Percentiles rank a stretch among this genome's conserved stretches.
Evolutionary conservation across 805 yeast genomes (phyloP).

Genomic region (Wickerhamiella dianesei): DNA sequence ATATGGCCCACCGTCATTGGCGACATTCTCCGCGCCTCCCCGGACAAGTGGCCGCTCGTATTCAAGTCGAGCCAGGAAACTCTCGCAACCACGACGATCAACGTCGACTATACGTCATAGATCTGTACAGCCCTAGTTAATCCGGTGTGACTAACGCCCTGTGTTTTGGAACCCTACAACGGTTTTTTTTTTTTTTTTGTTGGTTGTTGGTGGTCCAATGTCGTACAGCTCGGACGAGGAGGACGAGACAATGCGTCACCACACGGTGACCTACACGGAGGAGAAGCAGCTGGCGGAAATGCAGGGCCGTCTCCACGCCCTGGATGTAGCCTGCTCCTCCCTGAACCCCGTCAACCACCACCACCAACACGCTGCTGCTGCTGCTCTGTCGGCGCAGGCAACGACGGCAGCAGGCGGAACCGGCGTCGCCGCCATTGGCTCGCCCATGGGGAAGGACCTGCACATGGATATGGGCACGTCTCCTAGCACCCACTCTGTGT

Average conservation of each 20-base stretch:
- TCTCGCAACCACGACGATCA: constrained; percentile 10
- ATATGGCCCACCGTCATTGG: constrained; percentile 14
- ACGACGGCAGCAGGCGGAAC: neutral
- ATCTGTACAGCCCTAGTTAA: no score
- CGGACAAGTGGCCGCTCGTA: constrained; percentile 2
- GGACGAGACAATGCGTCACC: constrained; percentile 6
- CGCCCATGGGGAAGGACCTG: neutral
- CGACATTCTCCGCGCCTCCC: constrained; percentile 9
- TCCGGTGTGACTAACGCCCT: no score
- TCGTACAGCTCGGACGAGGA: constrained; percentile 6
- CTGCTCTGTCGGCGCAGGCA: neutral
- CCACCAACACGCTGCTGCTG: neutral
- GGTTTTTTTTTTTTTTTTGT: no score
- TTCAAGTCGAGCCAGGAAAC: constrained; percentile 9
- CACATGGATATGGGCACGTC: neutral
- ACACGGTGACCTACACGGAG: constrained; percentile 18
- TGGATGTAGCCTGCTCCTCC: constrained; percentile 13
- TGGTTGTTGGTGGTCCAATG: no score
- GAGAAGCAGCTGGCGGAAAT: constrained; percentile 13
- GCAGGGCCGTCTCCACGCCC: constrained; percentile 18
- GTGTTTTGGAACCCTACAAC: no score
- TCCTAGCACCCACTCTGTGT: neutral
- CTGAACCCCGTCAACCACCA: constrained; percentile 6
- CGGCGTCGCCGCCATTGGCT: constrained; percentile 4
- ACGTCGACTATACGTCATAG: constrained; percentile 8